Percentiles rank a stretch among this genome's conserved stretches.
Evolutionary conservation across 768 basidiomycete genomes (phyloP).

Genomic region (Boletus vinaceobasis): DNA sequence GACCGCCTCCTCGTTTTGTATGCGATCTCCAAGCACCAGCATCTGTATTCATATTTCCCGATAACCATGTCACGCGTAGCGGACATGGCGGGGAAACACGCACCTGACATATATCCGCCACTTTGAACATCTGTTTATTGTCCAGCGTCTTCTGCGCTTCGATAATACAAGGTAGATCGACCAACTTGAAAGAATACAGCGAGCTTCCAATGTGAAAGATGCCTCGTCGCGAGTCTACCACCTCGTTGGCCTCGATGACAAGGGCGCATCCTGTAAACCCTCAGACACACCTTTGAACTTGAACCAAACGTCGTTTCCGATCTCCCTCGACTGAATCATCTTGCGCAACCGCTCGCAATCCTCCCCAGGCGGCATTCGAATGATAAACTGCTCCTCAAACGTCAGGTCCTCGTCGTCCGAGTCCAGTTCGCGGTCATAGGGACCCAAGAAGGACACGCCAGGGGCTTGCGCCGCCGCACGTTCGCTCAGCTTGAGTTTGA

Average conservation of each 20-base stretch:
- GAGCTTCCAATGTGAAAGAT: constrained; percentile 82
- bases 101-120: constrained; percentile 97
- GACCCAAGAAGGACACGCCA: constrained; percentile 85
- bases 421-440: constrained; percentile 92
- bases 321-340: constrained; percentile 75
- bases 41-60: constrained; percentile 52
- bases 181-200: constrained; percentile 86
- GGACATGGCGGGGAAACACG: constrained; percentile 8
- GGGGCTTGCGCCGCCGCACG: constrained; percentile 77
- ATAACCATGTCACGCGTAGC: constrained; percentile 10
- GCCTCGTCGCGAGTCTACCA: constrained; percentile 82
- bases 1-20: constrained; percentile 66
- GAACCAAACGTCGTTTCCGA: constrained; percentile 88
- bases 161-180: constrained; percentile 91
- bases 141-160: constrained; percentile 96
- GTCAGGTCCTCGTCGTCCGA: constrained; percentile 92
- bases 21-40: constrained; percentile 81
- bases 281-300: constrained; percentile 82
- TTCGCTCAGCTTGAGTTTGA: constrained; percentile 86
- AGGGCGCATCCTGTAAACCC: background rate
- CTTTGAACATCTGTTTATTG: constrained; percentile 97
- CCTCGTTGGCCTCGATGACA: constrained; percentile 11
- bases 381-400: constrained; percentile 96
- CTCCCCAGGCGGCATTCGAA: constrained; percentile 83
- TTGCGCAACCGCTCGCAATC: constrained; percentile 77